Conservation (phyloP, 495 filamentous ascomycete genomes). For the Letharia columbiana region DNA sequence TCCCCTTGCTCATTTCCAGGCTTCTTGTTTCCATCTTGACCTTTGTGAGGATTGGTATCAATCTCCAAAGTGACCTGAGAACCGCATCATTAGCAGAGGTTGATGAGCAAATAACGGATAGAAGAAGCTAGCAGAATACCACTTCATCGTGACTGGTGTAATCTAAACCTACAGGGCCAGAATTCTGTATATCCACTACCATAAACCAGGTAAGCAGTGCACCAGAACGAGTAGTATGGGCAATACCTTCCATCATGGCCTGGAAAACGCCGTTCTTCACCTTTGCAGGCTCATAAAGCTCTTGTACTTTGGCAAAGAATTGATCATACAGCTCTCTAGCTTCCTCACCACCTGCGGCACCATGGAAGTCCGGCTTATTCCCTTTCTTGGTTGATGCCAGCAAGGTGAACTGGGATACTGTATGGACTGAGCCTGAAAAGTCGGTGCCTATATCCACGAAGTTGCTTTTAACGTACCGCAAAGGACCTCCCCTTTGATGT, state of each 20-base stretch:
- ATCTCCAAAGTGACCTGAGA: slow-evolving; percentile 58
- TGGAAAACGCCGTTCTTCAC: slow-evolving; percentile 95
- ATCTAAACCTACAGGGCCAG: slow-evolving; percentile 39
- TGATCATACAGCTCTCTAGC: slow-evolving; percentile 74
- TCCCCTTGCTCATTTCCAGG: slow-evolving; percentile 20
- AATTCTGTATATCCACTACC: slow-evolving; percentile 24
- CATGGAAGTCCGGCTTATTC: slow-evolving; percentile 90
- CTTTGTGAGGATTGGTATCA: slow-evolving; percentile 50
- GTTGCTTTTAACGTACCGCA: slow-evolving; percentile 55
- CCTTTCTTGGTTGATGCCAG: slow-evolving; percentile 88
- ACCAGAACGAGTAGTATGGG: neutral
- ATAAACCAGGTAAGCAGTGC: slow-evolving; percentile 1
- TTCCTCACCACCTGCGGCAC: slow-evolving; percentile 65
- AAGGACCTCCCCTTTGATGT: slow-evolving; percentile 81
- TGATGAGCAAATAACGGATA: slow-evolving; percentile 17
- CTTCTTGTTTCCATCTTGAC: slow-evolving; percentile 25
- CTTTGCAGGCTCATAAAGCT: slow-evolving; percentile 60
- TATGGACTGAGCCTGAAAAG: slow-evolving; percentile 12
- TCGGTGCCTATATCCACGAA: neutral
- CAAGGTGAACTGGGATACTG: slow-evolving; percentile 98
- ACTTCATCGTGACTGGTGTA: slow-evolving; percentile 56
- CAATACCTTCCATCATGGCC: slow-evolving; percentile 89
- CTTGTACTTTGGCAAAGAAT: slow-evolving; percentile 69
- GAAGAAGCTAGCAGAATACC: slow-evolving; percentile 35
- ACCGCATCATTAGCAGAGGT: slow-evolving; percentile 11